Base-by-base conservation (phyloP, 2,329 filamentous ascomycete species). In the Fusarium sp. region DNA sequence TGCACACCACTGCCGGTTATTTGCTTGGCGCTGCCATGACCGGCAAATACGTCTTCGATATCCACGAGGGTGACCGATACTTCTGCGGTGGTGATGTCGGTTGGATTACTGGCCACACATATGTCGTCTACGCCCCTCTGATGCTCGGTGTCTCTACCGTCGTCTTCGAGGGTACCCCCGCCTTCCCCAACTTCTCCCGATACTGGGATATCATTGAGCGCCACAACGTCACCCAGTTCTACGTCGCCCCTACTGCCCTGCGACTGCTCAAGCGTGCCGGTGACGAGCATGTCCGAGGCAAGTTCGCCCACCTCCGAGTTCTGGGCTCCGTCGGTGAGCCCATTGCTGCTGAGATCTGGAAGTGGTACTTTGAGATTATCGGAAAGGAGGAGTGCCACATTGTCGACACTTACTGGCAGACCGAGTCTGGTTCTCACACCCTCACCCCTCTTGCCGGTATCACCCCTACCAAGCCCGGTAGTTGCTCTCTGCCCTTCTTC, bases 371-470 rank as follows among this genome's bases (percentile, higher is more conserved):
- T 83, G 95, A 98, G 84, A 90, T 93, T 77, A 95, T 99, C 63
- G 97, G 97, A 81, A 97, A 95, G 88, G 93, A 96, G 84, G 92
- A 97, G 84, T 93, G 94, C 58, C 97, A 99, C 81, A 89, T 99
- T 83, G 92, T 98, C 65, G 97, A 99, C 83, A 99, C 97, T 64
- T 99, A 99, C 90, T 99, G 97, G 97, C 97, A 99, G 90, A 99
- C 97, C 63, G 97, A 99, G 88, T 99, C 97, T 2, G 97, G 97
- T 66, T 98, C 94, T 73, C 92, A 99, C 84, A 95, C 98, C 80
- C 98, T 99, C 82, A 94, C 95, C 6, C 97, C 97, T 20, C 88
- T 99, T 68, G 95, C 93, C 59, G 97, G 97, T 81, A 90, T 98
- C 39, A 98, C 96, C 1, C 95, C 97, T 27, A 98, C 97, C 27